phyloP scores from a whole-genome alignment of 1,284 basidiomycete species.

The Ustilago curta region DNA sequence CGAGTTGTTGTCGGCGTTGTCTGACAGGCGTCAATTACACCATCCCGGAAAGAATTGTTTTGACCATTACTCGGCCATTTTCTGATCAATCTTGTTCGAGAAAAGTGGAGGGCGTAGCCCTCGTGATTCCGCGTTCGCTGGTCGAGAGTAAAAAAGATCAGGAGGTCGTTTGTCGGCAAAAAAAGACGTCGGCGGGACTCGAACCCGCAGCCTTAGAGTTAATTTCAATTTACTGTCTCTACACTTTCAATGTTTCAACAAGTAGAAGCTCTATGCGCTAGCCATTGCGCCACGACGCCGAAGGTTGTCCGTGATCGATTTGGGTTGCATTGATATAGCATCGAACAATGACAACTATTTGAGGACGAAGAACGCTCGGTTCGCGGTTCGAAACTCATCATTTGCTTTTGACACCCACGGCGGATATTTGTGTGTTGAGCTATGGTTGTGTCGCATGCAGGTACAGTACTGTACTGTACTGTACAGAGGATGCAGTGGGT shows the following conservation, averaged over 20 bases:
- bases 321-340: conserved; percentile 1
- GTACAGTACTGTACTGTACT: too few species aligned
- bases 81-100: conserved; percentile 19
- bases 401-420: background rate
- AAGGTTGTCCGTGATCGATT: background rate
- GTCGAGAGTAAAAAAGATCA: conserved; percentile 2
- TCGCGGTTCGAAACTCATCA: background rate
- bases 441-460: background rate
- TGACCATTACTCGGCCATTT: conserved; percentile 14
- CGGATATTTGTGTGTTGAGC: background rate
- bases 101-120: conserved; percentile 5
- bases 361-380: too few species aligned
- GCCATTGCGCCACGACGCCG: conserved; percentile 55
- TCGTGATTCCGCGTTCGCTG: conserved; percentile 8
- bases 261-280: conserved; percentile 57
- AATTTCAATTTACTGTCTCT: background rate
- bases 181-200: conserved; percentile 48
- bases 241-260: background rate
- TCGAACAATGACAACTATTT: background rate
- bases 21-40: background rate
- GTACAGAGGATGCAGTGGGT: background rate
- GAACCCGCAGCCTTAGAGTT: conserved; percentile 57
- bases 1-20: too few species aligned
- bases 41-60: background rate
- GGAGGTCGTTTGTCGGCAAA: background rate